These are phyloP conservation scores for Metarhizium brunneum DNA, from an alignment of 2,329 filamentous ascomycete species.

Conservation along the genomic window DNA sequence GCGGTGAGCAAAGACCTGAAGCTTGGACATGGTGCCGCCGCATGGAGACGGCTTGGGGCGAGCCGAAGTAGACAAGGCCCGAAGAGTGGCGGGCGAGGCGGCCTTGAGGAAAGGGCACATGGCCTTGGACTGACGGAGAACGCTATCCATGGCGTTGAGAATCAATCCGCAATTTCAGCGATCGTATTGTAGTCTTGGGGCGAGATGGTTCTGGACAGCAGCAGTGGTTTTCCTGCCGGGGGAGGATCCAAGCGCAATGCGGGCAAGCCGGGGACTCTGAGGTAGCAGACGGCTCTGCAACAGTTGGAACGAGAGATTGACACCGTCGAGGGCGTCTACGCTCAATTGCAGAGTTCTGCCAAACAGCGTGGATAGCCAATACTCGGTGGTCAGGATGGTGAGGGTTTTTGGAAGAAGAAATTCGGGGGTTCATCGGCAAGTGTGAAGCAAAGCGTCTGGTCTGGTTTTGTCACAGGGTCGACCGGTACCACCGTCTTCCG, in stretches of 20 bases:
- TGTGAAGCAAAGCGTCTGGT: neutral
- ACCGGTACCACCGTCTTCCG: too few relatives aligned
- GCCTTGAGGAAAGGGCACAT: conserved; percentile 97
- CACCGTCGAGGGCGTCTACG: neutral
- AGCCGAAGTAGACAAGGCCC: conserved; percentile 72
- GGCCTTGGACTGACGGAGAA: conserved; percentile 88
- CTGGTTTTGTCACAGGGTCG: neutral
- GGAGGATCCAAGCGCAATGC: neutral
- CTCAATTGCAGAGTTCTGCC: conserved; percentile 1
- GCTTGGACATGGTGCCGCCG: conserved; percentile 91
- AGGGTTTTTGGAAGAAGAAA: neutral
- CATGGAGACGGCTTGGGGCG: conserved; percentile 60
- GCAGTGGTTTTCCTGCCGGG: neutral
- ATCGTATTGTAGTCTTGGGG: too few relatives aligned
- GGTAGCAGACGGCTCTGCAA: neutral
- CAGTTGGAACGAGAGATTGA: neutral
- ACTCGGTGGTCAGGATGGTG: neutral
- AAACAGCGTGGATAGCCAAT: neutral
- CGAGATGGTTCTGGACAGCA: too few relatives aligned
- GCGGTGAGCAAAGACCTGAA: conserved; percentile 86
- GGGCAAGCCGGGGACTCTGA: neutral
- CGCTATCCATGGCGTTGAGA: conserved; percentile 64
- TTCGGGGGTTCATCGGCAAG: neutral
- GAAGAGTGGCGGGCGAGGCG: conserved; percentile 83
- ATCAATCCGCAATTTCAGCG: neutral